Evolutionary conservation across 2,329 filamentous ascomycete genomes (phyloP).

Genomic region (Blastomyces silverae): DNA sequence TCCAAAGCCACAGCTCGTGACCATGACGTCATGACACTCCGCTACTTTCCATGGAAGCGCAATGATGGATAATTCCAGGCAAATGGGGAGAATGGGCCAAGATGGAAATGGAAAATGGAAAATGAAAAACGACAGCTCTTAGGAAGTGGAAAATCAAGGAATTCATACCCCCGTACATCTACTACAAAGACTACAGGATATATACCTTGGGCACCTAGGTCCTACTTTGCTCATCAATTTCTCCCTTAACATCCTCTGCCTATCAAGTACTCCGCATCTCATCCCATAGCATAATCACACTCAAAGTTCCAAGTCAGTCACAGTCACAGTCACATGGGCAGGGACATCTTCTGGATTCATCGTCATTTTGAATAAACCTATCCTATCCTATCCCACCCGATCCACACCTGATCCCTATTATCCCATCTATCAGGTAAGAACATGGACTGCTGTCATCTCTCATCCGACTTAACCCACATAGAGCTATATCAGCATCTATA

Average conservation of each 20-base stretch:
- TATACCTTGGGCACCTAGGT: neutral
- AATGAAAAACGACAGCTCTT: neutral
- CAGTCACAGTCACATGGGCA: neutral
- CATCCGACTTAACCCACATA: neutral
- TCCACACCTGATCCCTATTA: no score
- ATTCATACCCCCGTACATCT: neutral
- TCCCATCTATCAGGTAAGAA: no score
- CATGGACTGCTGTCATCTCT: neutral
- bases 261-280: no score
- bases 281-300: no score
- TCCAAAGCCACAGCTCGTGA: neutral
- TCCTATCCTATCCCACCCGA: no score
- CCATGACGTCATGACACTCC: neutral
- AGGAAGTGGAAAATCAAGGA: no score
- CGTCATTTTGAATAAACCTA: neutral
- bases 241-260: no score
- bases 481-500: neutral
- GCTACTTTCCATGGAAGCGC: neutral
- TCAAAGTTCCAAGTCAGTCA: neutral
- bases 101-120: no score
- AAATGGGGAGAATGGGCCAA: no score
- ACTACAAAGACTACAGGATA: neutral
- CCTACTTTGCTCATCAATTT: no score
- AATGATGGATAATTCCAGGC: no score
- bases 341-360: neutral